These are phyloP conservation scores for Diaporthe citri DNA, from an alignment of 2,329 filamentous ascomycete genomes.

Conservation along the genomic window DNA sequence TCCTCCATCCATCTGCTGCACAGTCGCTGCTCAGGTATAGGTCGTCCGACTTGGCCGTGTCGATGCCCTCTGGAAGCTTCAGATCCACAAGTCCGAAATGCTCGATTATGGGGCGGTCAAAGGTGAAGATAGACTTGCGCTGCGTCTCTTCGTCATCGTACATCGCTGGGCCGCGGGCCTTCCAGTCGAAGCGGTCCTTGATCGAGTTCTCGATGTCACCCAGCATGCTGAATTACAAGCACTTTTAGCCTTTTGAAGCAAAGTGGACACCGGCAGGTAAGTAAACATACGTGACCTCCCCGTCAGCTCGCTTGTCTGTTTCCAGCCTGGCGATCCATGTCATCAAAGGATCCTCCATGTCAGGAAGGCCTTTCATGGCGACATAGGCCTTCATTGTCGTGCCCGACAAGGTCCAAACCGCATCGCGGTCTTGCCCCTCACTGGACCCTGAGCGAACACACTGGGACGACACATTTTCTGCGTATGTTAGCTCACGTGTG, in stretches of 20 bases:
- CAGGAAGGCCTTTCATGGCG: constrained; percentile 49
- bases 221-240: constrained; percentile 13
- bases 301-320: neutral
- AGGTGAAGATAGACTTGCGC: constrained; percentile 26
- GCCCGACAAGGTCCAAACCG: constrained; percentile 31
- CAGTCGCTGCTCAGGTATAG: constrained; percentile 1
- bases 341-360: constrained; percentile 46
- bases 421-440: neutral
- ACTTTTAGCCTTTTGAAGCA: neutral
- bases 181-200: constrained; percentile 30
- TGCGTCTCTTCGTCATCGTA: constrained; percentile 26
- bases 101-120: constrained; percentile 41
- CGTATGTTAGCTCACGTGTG: neutral
- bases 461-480: neutral
- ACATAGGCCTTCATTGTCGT: constrained; percentile 49
- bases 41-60: constrained; percentile 27
- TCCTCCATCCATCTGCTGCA: constrained; percentile 22
- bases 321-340: constrained; percentile 44
- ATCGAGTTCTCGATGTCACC: constrained; percentile 27
- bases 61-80: constrained; percentile 25
- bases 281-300: constrained; percentile 13
- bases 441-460: neutral
- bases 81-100: constrained; percentile 24
- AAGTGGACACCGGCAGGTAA: neutral
- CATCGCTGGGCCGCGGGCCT: constrained; percentile 31